A percentile compares a stretch with the other conserved stretches of the same genome.
These are phyloP conservation scores for Chrysopogon serrulatus DNA, from an alignment of 176 grass and related monocot genomes.

Conservation along the genomic window DNA sequence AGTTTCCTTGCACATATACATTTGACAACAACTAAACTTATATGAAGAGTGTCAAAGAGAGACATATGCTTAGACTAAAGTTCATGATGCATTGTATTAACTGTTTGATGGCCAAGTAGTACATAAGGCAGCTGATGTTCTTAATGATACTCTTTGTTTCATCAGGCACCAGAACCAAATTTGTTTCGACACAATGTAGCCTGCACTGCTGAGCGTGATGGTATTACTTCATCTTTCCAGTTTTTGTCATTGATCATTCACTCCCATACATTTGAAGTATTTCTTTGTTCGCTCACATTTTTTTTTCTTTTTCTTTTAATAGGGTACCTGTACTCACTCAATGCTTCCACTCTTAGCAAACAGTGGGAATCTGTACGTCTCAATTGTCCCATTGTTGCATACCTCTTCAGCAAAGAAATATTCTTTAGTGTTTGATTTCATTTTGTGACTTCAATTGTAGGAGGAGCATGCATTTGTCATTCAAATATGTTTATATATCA, in stretches of 20 bases:
- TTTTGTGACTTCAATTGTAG: neutral
- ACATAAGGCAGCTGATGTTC: slow-evolving; percentile 7
- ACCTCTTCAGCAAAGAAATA: neutral
- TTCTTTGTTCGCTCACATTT: slow-evolving; percentile 21
- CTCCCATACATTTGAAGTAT: slow-evolving; percentile 8
- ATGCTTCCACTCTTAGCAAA: slow-evolving; percentile 96
- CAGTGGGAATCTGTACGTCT: slow-evolving; percentile 88
- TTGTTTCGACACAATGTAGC: slow-evolving; percentile 82
- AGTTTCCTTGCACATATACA: slow-evolving; percentile 29
- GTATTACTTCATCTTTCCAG: slow-evolving; percentile 37
- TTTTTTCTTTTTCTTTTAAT: slow-evolving; percentile 18
- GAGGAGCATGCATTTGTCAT: neutral
- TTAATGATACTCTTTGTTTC: slow-evolving; percentile 28
- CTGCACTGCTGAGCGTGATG: slow-evolving; percentile 88
- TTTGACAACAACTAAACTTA: slow-evolving; percentile 8
- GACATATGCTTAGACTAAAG: neutral
- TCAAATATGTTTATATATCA: slow-evolving; percentile 8
- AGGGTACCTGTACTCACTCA: slow-evolving; percentile 92
- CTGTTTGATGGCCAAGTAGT: neutral
- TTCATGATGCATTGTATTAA: slow-evolving; percentile 5
- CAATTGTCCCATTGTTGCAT: neutral
- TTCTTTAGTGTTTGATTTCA: slow-evolving; percentile 18
- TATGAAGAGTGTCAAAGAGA: neutral
- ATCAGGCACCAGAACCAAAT: slow-evolving; percentile 82
- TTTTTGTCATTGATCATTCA: neutral